Base-by-base conservation (phyloP, 1,284 basidiomycete species). In the Cystobasidium sp. region DNA sequence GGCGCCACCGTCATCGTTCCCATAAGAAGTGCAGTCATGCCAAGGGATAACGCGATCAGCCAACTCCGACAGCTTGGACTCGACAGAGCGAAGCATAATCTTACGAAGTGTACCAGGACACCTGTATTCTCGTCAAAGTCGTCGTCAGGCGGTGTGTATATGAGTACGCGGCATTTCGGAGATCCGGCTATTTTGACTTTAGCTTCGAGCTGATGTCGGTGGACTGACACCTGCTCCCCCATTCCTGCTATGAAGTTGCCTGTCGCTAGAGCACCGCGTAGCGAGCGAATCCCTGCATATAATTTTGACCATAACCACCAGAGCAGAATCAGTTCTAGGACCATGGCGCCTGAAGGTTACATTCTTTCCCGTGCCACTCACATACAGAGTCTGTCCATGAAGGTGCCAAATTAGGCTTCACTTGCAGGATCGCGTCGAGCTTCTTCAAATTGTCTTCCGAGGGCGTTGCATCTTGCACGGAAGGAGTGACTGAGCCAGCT, bases 361-460 rank as follows among this genome's bases (percentile, higher is more conserved):
- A 31, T 31, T 31, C 31, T 31, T 31, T 31, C 20, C n/a, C 14
- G 37, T 18, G 20, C 49, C 12, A 58, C 69, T 49, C 16, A 73
- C 70, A 65, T 12, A 73, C 47, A n/a, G 70, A 73, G 44, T 73
- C 70, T 37, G 61, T 53, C 70, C 70, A 73, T 7, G 70, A 44
- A 14, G 70, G 70, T 22, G 49, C 62, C 16, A 73, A 46, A 56
- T 66, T n/a, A 24, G 37, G 49, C 63, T 56, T 73, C 10, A 66
- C 53, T n/a, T 44, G 49, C 3, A 73, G 43, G 6, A 66, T 20
- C 24, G 49, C 62, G 41, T 73, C 63, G 14, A 73, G 24, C 10
- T 49, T 55, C 39, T n/a, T 8, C 51, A 66, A 16, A 18, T 49
- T 43, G 4, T 37, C 37, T 16, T n/a, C 47, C 39, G 64, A 51